phyloP scores from a whole-genome alignment of 352 stramenopile species.

The Phytophthora lateralis region DNA sequence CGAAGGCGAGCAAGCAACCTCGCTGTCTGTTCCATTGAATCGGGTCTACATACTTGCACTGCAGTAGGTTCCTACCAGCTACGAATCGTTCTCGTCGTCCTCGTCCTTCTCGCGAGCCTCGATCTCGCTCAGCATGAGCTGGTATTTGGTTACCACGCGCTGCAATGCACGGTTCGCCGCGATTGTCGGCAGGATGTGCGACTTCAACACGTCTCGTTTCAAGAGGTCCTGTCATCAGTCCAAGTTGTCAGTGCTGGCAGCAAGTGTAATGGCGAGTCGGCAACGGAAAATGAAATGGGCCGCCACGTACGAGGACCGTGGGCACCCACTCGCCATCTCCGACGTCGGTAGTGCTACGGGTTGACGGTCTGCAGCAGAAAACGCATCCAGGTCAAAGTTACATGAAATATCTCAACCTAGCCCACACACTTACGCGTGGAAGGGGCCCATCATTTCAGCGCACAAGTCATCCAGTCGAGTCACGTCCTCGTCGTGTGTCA shows the following conservation, averaged over 20 bases:
- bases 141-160: conserved; percentile 83
- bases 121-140: conserved; percentile 84
- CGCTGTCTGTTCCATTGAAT: conserved; percentile 14
- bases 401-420: not conserved
- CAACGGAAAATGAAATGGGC: conserved; percentile 10
- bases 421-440: conserved; percentile 52
- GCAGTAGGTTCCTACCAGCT: conserved; percentile 15
- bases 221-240: conserved; percentile 47
- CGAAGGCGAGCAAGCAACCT: conserved; percentile 4
- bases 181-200: conserved; percentile 77
- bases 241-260: conserved; percentile 18
- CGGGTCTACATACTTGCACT: not conserved
- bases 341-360: conserved; percentile 1
- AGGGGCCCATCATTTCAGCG: conserved; percentile 78
- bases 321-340: conserved; percentile 36
- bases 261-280: conserved; percentile 6
- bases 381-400: not conserved
- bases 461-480: conserved; percentile 77
- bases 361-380: conserved; percentile 24
- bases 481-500: conserved; percentile 83
- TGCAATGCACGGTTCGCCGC: conserved; percentile 81
- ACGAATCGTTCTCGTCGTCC: conserved; percentile 15
- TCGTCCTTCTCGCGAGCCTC: conserved; percentile 45
- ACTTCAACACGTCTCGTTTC: conserved; percentile 81
- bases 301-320: conserved; percentile 51